A percentile compares a stretch with the other conserved stretches of the same genome.
Evolutionary conservation across 2,329 filamentous ascomycete genomes (phyloP).

Genomic region (Cyphellophora europaea): DNA sequence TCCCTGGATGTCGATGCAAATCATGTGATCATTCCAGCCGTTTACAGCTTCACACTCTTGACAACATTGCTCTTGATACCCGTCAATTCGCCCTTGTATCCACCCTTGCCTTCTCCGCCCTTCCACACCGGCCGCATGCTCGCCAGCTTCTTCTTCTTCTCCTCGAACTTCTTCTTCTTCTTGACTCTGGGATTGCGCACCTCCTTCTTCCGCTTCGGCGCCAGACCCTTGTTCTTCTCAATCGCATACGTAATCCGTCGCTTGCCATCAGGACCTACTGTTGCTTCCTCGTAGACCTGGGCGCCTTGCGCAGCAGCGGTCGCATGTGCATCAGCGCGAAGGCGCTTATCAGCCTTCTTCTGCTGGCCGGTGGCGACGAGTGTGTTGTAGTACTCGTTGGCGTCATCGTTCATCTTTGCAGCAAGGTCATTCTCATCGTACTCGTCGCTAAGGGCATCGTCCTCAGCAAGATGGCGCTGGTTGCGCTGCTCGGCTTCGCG

Average conservation of each 20-base stretch:
- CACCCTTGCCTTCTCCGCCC: conserved; percentile 71
- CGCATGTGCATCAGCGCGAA: conserved; percentile 48
- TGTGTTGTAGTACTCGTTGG: conserved; percentile 68
- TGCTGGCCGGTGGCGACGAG: conserved; percentile 52
- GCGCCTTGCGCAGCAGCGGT: conserved; percentile 47
- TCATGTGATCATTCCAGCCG: no score
- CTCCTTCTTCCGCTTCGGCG: conserved; percentile 85
- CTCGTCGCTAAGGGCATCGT: conserved; percentile 60
- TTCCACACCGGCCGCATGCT: conserved; percentile 81
- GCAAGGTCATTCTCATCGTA: conserved; percentile 30
- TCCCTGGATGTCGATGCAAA: no score
- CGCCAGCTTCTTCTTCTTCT: conserved; percentile 93
- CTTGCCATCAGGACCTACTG: conserved; percentile 74
- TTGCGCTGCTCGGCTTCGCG: conserved; percentile 75
- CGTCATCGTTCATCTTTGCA: conserved; percentile 44
- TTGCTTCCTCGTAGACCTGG: conserved; percentile 56
- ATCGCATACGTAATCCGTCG: conserved; percentile 89
- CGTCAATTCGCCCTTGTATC: conserved; percentile 84
- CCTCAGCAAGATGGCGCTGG: conserved; percentile 54
- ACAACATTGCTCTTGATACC: conserved; percentile 92
- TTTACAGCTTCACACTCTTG: conserved; percentile 82
- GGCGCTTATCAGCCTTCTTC: conserved; percentile 64
- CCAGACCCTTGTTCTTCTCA: conserved; percentile 93
- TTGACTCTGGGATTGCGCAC: conserved; percentile 91
- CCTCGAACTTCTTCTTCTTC: conserved; percentile 93